Evolutionary conservation across 176 grass and related monocot species (phyloP).

Genomic region (Paspalum vaginatum): DNA sequence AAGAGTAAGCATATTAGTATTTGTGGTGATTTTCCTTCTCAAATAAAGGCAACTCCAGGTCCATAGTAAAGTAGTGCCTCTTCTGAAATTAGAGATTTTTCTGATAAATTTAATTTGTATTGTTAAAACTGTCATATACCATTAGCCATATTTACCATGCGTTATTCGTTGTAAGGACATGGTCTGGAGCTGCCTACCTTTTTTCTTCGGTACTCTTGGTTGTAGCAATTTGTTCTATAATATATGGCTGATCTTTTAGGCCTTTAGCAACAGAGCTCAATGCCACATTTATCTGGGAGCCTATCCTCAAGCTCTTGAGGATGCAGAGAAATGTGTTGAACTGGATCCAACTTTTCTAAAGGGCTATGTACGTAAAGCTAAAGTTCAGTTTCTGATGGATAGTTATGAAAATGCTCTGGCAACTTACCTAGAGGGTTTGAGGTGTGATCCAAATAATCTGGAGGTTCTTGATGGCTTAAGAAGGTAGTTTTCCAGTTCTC

Average conservation of each 20-base stretch:
- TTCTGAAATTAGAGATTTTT: background rate
- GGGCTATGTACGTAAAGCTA: constrained; percentile 59
- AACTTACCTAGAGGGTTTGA: constrained; percentile 65
- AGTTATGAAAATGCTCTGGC: constrained; percentile 51
- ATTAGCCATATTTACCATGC: background rate
- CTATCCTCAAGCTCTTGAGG: constrained; percentile 55
- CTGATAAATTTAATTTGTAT: constrained; percentile 1
- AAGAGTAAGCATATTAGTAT: constrained; percentile 43
- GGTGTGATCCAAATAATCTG: constrained; percentile 62
- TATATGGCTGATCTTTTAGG: constrained; percentile 29
- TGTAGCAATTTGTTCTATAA: background rate
- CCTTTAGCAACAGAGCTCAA: constrained; percentile 61
- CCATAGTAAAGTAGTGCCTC: background rate
- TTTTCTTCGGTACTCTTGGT: background rate
- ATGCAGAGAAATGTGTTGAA: constrained; percentile 64
- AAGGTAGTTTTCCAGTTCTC: constrained; percentile 39
- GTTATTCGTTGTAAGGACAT: constrained; percentile 15
- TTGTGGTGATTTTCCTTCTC: background rate
- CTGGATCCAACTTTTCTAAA: constrained; percentile 63
- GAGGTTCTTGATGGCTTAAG: constrained; percentile 57
- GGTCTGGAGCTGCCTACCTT: background rate
- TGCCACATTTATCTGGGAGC: constrained; percentile 53
- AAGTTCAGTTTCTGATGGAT: constrained; percentile 47
- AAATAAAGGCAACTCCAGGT: background rate
- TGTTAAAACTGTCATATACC: background rate